Conservation (phyloP, 192 early-diverging fungal species). For the Rhizophagus sp. region DNA sequence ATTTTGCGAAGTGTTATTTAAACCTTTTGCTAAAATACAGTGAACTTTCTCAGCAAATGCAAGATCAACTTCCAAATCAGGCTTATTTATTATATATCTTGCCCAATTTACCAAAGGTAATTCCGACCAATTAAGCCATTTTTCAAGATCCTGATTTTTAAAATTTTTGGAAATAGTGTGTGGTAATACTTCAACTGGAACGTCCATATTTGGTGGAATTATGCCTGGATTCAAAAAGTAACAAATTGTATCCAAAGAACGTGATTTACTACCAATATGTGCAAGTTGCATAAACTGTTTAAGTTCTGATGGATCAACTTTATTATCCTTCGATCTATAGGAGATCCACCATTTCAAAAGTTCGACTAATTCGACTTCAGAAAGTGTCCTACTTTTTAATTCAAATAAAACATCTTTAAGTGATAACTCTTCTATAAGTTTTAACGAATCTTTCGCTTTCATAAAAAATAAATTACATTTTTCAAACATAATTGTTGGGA, state of each 20-base stretch:
- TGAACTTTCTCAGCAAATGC: constrained; percentile 72
- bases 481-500: constrained; percentile 52
- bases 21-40: constrained; percentile 53
- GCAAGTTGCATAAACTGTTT: neutral
- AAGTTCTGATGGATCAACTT: neutral
- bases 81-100: neutral
- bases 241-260: constrained; percentile 52
- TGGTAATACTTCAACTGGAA: constrained; percentile 3
- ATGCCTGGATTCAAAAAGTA: constrained; percentile 56
- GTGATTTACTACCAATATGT: constrained; percentile 28
- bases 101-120: constrained; percentile 1
- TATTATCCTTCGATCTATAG: constrained; percentile 32
- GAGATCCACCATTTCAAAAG: constrained; percentile 80
- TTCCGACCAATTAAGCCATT: neutral
- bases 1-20: constrained; percentile 35
- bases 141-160: neutral
- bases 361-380: constrained; percentile 58
- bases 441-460: constrained; percentile 42
- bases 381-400: constrained; percentile 56
- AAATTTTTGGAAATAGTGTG: constrained; percentile 4
- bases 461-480: constrained; percentile 58
- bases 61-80: constrained; percentile 36
- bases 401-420: constrained; percentile 70
- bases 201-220: constrained; percentile 1
- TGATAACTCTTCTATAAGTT: constrained; percentile 45